phyloP scores from a whole-genome alignment of 2,329 filamentous ascomycete genomes.

The Paramyrothecium roridum region DNA sequence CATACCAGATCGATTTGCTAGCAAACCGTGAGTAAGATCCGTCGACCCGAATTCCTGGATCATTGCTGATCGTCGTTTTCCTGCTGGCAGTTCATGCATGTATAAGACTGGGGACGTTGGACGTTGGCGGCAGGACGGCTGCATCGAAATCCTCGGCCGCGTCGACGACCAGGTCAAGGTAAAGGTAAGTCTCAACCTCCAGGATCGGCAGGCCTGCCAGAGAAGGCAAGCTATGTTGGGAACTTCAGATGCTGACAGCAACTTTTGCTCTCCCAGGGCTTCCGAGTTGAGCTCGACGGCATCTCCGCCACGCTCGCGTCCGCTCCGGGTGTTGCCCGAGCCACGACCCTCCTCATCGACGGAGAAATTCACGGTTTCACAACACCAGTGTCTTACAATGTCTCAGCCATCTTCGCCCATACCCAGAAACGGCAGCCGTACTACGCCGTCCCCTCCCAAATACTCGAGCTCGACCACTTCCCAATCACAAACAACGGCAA shows the following conservation, averaged over 20 bases:
- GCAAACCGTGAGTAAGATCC: conserved; percentile 40
- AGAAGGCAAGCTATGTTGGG: too few species aligned
- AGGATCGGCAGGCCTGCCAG: not conserved
- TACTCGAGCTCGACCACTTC: conserved; percentile 39
- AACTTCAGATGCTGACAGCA: not conserved
- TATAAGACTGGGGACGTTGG: conserved; percentile 61
- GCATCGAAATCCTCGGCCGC: conserved; percentile 52
- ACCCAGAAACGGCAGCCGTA: conserved; percentile 45
- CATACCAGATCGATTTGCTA: conserved; percentile 46
- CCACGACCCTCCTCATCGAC: conserved; percentile 43
- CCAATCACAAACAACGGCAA: conserved; percentile 55
- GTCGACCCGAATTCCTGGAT: conserved; percentile 1
- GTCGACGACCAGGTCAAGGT: conserved; percentile 62
- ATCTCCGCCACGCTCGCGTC: conserved; percentile 48
- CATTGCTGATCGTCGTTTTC: not conserved
- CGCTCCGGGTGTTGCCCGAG: conserved; percentile 42
- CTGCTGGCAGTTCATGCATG: conserved; percentile 38
- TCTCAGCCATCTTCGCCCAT: conserved; percentile 33
- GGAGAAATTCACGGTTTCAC: conserved; percentile 50
- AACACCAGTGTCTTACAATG: conserved; percentile 29
- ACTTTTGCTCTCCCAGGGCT: conserved; percentile 34
- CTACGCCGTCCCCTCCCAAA: conserved; percentile 49
- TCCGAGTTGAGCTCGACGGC: conserved; percentile 59
- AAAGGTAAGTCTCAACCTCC: conserved; percentile 32
- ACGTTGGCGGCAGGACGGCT: conserved; percentile 50